phyloP scores from a whole-genome alignment of 2,329 filamentous ascomycete species.

The Verticillium tricorpus region DNA sequence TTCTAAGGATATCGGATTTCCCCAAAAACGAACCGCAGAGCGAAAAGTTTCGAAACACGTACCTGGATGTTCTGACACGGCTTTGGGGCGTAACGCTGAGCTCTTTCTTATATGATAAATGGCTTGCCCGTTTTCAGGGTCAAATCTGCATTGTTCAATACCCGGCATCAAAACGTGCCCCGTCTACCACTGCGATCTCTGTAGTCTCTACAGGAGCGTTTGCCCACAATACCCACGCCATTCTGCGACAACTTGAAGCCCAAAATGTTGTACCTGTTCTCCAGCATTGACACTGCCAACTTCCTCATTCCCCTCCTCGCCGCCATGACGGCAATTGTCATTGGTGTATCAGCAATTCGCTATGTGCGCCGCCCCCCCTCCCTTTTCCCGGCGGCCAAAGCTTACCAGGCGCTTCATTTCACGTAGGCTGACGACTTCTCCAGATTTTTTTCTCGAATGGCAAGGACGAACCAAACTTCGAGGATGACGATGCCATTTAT shows the following conservation, averaged over 20 bases:
- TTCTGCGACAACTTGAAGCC: not conserved
- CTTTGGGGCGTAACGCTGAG: not conserved
- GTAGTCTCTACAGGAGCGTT: too few relatives aligned
- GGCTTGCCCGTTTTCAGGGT: not conserved
- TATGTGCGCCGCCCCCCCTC: conserved; percentile 2
- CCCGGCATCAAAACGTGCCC: not conserved
- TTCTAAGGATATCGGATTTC: not conserved
- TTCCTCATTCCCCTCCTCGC: conserved; percentile 8
- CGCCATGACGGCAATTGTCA: conserved; percentile 9
- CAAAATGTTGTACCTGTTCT: conserved; percentile 12
- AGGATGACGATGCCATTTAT: conserved; percentile 12
- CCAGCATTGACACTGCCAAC: conserved; percentile 6
- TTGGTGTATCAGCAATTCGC: conserved; percentile 10
- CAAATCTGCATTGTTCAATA: too few relatives aligned
- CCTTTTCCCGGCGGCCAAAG: too few relatives aligned
- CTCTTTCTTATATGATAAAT: not conserved
- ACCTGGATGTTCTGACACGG: too few relatives aligned
- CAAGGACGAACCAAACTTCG: conserved; percentile 6
- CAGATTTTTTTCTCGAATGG: conserved; percentile 10
- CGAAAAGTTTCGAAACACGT: not conserved
- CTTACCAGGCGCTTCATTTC: too few relatives aligned
- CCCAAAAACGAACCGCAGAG: not conserved
- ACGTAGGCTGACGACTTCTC: not conserved
- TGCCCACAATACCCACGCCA: too few relatives aligned
- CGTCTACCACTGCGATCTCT: too few relatives aligned